Evolutionary conservation across 371 early-diverging fungal species (phyloP), one percentile per base, ranked within the genome.

Genomic region (Mortierella sp.): DNA sequence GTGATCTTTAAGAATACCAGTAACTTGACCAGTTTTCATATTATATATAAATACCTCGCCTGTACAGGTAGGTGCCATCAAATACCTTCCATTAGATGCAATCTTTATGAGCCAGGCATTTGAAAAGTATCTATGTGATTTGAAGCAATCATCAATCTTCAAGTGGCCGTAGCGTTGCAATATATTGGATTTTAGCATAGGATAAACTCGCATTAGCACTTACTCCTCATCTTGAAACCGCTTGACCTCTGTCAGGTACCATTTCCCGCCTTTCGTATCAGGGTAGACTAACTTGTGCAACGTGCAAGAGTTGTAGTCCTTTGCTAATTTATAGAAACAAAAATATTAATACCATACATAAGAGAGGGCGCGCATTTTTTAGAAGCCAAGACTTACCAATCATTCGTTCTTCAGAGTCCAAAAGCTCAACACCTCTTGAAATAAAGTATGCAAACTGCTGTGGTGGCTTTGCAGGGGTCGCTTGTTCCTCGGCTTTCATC

Each of bases 91-190:
- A 72, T 96, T 96, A 22, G 92, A 90, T 1, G 95, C 85, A 54
- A 96, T 88, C 47, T 95, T 94, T 42, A 95, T 93, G 10, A 96
- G 85, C 97, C 97, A 97, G 40, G 96, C 96, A 73, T 97, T 97
- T 19, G 96, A 90, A 71, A 91, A 86, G 68, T 97, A 93, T 60
- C 92, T 94, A 66, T 31, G 17, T 19, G 22, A 51, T 51, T 2
- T 9, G 10, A 28, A 19, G 53, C 28, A 23, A 51, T 17, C n/a
- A n/a, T n/a, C n/a, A n/a, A n/a, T n/a, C n/a, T 23, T 40, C 15
- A 13, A 40, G 40, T 40, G 15, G 2, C 10, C 15, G 40, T 40
- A 10, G 40, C 8, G 40, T n/a, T 40, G 40, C 40, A 15, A 40
- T 40, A 40, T 40, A 55, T 55, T 1, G 5, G 23, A 29, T 29